These are phyloP conservation scores for Quercus phellos DNA, from an alignment of 331 rosid species.

Conservation along the genomic window DNA sequence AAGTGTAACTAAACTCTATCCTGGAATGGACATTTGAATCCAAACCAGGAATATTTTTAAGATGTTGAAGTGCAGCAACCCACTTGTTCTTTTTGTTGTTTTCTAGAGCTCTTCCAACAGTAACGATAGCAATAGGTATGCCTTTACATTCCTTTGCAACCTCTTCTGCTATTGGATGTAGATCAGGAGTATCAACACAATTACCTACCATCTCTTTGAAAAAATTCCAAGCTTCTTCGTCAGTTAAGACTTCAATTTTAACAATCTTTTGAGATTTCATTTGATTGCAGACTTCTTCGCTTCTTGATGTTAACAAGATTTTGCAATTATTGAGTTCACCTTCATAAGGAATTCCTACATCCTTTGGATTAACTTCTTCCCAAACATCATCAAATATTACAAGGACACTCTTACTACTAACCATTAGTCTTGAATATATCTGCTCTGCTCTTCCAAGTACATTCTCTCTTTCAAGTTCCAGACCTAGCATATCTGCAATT, in stretches of 20 bases:
- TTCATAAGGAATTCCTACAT: constrained; percentile 17
- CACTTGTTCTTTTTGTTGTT: not conserved
- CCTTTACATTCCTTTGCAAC: constrained; percentile 22
- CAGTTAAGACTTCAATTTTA: no score
- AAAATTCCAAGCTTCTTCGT: constrained; percentile 7
- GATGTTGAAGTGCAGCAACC: not conserved
- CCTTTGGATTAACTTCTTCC: constrained; percentile 14
- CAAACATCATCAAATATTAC: constrained; percentile 37
- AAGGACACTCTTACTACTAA: not conserved
- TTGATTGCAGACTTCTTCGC: not conserved
- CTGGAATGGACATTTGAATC: not conserved
- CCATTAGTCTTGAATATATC: not conserved
- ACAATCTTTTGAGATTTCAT: no score
- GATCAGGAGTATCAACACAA: not conserved
- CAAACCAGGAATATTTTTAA: not conserved
- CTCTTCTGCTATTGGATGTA: constrained; percentile 6
- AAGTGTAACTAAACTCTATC: constrained; percentile 3
- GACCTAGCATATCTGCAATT: not conserved
- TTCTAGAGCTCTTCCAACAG: constrained; percentile 15
- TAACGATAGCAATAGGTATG: constrained; percentile 20
- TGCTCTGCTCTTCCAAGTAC: not conserved
- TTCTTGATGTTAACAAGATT: constrained; percentile 29
- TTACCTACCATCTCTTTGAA: constrained; percentile 9
- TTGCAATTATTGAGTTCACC: constrained; percentile 10
- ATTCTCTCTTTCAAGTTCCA: not conserved